Conservation (phyloP, 208 protist species). For the Leishmania arabica region DNA sequence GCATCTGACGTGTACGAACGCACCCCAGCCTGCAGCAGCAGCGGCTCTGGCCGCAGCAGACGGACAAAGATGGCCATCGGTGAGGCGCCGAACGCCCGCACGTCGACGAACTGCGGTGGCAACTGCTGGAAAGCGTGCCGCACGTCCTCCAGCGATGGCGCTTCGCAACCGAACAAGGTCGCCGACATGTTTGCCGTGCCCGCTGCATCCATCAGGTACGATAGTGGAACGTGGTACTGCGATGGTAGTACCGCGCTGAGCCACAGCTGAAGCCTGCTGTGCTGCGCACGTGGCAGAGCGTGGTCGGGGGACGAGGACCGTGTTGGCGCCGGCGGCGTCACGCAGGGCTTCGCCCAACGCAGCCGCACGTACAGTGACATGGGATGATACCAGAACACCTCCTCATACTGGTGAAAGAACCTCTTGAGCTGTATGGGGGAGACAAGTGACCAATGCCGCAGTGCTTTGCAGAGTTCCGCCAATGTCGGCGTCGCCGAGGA, state of each 20-base stretch:
- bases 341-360: neutral
- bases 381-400: neutral
- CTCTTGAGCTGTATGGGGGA: neutral
- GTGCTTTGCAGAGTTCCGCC: slow-evolving; percentile 9
- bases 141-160: slow-evolving; percentile 19
- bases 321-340: neutral
- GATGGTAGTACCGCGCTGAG: slow-evolving; percentile 26
- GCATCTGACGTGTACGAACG: neutral
- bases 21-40: slow-evolving; percentile 25
- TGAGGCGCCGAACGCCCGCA: slow-evolving; percentile 28
- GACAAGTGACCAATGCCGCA: slow-evolving; percentile 8
- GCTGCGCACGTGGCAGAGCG: neutral
- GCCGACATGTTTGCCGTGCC: neutral
- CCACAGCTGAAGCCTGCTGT: slow-evolving; percentile 18
- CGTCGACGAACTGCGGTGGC: slow-evolving; percentile 21
- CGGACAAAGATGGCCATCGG: slow-evolving; percentile 33
- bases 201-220: slow-evolving; percentile 9
- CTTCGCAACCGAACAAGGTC: neutral
- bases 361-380: slow-evolving; percentile 4
- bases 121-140: slow-evolving; percentile 19
- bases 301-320: neutral
- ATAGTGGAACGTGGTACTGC: slow-evolving; percentile 29
- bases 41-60: slow-evolving; percentile 29
- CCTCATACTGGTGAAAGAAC: slow-evolving; percentile 4
- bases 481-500: slow-evolving; percentile 13